Evolutionary conservation across 1,284 basidiomycete genomes (phyloP).

Genomic region (Ustilago trichophora): DNA sequence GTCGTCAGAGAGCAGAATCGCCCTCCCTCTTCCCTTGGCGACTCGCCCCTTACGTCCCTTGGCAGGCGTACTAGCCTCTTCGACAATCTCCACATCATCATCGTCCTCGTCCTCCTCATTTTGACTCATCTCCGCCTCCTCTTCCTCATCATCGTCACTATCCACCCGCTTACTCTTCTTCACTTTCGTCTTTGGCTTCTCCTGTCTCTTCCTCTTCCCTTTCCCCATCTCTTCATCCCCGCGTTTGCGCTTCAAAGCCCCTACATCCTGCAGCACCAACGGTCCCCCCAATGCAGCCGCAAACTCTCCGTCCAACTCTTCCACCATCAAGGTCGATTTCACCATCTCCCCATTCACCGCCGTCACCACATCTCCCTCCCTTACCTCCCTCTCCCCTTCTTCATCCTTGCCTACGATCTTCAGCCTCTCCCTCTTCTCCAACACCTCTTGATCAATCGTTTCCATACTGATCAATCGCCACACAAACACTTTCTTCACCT

Average conservation of each 20-base stretch:
- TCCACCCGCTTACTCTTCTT: not conserved
- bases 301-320: conserved; percentile 68
- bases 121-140: not conserved
- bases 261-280: conserved; percentile 46
- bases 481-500: conserved; percentile 49
- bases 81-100: too few species aligned
- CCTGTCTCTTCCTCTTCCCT: not conserved
- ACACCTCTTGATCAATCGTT: conserved; percentile 52
- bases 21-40: too few species aligned
- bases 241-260: conserved; percentile 4
- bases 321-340: conserved; percentile 66
- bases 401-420: not conserved
- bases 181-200: not conserved
- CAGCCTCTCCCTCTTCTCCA: conserved; percentile 42
- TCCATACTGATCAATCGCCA: conserved; percentile 46
- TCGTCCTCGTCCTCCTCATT: conserved; percentile 4
- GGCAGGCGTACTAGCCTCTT: too few species aligned
- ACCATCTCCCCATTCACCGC: conserved; percentile 16
- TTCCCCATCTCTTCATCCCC: conserved; percentile 4
- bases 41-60: too few species aligned
- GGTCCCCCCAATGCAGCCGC: conserved; percentile 72
- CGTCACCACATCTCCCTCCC: not conserved
- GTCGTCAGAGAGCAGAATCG: too few species aligned
- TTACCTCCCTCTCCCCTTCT: not conserved
- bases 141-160: conserved; percentile 24